Evolutionary conservation across 2,329 filamentous ascomycete genomes (phyloP), one percentile per base, ranked within the genome.

Genomic region (Clarireedia homoeocarpa): DNA sequence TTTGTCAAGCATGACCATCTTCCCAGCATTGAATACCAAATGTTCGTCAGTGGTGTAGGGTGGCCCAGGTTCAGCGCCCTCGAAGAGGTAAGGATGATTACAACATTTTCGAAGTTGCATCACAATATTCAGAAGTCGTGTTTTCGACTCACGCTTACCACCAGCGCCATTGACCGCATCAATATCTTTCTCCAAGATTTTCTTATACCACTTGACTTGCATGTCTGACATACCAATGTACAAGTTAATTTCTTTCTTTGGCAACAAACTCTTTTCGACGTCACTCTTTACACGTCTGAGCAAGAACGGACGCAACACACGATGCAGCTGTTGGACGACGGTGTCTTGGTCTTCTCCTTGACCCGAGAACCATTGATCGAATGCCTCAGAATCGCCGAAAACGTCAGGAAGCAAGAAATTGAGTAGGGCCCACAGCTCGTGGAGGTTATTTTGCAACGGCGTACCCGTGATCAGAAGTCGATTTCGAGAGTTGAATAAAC

Each of bases 21-120:
- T 99, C 23, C 91, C 94, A 1, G 94, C 85, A 65, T 97, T 99
- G 74, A 84, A 88, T 44, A 99, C 77, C 52, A 99, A 78, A 73
- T 99, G 95, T 73, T 97, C 92, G 67, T 99, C 94, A 0, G 92
- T 99, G 0, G 95, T 99, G 70, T 97, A 99, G 1, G 95, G 94
- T 12, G 94, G 95, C 27, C 94, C 94, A 44, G 94, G 94, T 70
- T 99, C 94, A 9, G 94, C 94, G 54, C 94, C 94, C 70, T 99
- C 94, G 64, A 99, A 99, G 0, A 99, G 82, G 66, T 99, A 99
- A 0, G 94, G 94, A 69, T 99, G 94, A 66, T 99, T 99, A 72
- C 94, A 99, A 74, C 94, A 99, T 73, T 99, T 99, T 66, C 94
- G 87, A 62, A 99, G 81, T 73, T 99, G 94, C 94, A 99, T 99